Percentiles rank a stretch among this genome's conserved stretches.
Conservation (phyloP, 1,139 yeast species). For the Blastobotrys malaysiensis region DNA sequence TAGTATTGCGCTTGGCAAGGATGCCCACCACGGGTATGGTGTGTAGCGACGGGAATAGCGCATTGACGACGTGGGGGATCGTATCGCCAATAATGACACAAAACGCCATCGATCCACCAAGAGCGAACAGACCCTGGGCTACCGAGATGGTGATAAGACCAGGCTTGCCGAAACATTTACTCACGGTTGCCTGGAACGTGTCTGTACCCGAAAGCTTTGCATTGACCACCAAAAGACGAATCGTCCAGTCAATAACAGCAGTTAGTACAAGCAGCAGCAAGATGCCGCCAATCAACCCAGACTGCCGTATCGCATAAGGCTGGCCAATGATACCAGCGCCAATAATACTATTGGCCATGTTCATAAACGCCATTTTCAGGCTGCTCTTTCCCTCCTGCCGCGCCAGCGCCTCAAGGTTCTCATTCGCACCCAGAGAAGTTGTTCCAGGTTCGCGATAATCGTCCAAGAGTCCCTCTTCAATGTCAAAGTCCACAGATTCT, state of each 20-base stretch:
- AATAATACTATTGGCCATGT: slow-evolving; percentile 85
- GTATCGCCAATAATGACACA: slow-evolving; percentile 94
- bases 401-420: slow-evolving; percentile 23
- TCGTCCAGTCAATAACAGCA: slow-evolving; percentile 81
- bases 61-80: slow-evolving; percentile 78
- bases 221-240: slow-evolving; percentile 69
- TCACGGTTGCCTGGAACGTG: slow-evolving; percentile 83
- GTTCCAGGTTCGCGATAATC: slow-evolving; percentile 5
- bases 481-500: slow-evolving; percentile 9
- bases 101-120: slow-evolving; percentile 93
- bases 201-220: slow-evolving; percentile 69
- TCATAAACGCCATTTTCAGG: slow-evolving; percentile 88
- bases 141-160: slow-evolving; percentile 66
- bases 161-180: slow-evolving; percentile 65
- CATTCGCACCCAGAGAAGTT: slow-evolving; percentile 22
- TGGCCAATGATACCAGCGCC: slow-evolving; percentile 97
- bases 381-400: slow-evolving; percentile 40
- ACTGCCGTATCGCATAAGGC: slow-evolving; percentile 78
- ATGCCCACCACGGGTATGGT: slow-evolving; percentile 41
- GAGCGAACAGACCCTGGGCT: slow-evolving; percentile 83
- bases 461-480: slow-evolving; percentile 10
- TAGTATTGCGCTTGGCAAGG: slow-evolving; percentile 58
- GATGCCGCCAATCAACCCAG: slow-evolving; percentile 74
- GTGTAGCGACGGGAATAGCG: slow-evolving; percentile 53
- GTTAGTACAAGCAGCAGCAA: slow-evolving; percentile 57